Evolutionary conservation across 352 stramenopile genomes (phyloP).

Genomic region (Phytophthora lateralis): DNA sequence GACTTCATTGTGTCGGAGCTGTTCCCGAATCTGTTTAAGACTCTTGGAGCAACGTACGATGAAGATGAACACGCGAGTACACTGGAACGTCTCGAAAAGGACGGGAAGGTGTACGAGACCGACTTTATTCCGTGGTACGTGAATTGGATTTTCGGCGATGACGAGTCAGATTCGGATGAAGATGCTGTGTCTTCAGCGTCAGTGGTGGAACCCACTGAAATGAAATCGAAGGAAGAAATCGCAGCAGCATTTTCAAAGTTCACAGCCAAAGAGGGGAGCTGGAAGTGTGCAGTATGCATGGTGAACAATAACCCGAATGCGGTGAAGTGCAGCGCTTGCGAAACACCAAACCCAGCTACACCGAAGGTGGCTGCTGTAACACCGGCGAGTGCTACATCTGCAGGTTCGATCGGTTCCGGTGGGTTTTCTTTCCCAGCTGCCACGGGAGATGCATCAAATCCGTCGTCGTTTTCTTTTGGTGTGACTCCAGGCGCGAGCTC

Average conservation of each 20-base stretch:
- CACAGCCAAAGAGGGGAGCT: slow-evolving; percentile 53
- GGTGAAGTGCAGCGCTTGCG: slow-evolving; percentile 52
- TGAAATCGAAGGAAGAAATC: slow-evolving; percentile 67
- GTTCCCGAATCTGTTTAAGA: slow-evolving; percentile 67
- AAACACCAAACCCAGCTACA: slow-evolving; percentile 51
- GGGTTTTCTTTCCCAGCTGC: slow-evolving; percentile 47
- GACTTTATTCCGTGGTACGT: slow-evolving; percentile 73
- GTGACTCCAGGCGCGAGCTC: slow-evolving; percentile 4
- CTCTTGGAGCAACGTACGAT: slow-evolving; percentile 58
- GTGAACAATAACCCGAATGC: slow-evolving; percentile 47
- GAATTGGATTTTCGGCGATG: slow-evolving; percentile 63
- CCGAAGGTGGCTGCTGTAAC: slow-evolving; percentile 35
- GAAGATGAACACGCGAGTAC: slow-evolving; percentile 56
- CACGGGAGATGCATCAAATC: slow-evolving; percentile 11
- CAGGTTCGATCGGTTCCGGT: slow-evolving; percentile 41
- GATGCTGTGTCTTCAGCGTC: slow-evolving; percentile 24
- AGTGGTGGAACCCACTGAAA: slow-evolving; percentile 21
- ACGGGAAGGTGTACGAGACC: slow-evolving; percentile 55
- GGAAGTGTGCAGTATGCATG: slow-evolving; percentile 65
- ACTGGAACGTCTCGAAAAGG: slow-evolving; percentile 43
- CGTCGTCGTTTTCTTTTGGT: slow-evolving; percentile 54
- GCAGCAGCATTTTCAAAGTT: slow-evolving; percentile 55
- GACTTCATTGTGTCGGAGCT: slow-evolving; percentile 42
- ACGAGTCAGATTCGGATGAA: slow-evolving; percentile 51
- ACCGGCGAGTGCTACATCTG: slow-evolving; percentile 21